Evolutionary conservation across 2,329 filamentous ascomycete species (phyloP), one percentile per base, ranked within the genome.

Genomic region (Fusarium poae): DNA sequence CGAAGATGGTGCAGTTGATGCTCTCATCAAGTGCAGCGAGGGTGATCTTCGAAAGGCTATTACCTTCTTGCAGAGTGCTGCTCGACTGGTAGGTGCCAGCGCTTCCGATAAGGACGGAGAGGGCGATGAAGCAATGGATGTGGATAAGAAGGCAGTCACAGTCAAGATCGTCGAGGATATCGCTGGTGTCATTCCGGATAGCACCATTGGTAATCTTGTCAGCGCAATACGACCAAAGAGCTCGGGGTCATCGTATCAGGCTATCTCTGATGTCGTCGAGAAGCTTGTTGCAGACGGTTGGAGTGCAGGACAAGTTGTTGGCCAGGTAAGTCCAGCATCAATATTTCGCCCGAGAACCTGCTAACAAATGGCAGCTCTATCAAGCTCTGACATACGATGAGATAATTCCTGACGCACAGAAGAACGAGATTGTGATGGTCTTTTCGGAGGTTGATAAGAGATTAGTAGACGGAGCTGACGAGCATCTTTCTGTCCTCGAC

Each of bases 401-500:
- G 78, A 86, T 89, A 10, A 90, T 97, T 25, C 88, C 89, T 0
- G 93, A 97, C 75, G 80, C 88, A 15, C 92, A 97, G 76, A 99
- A 99, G 82, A 97, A 95, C 77, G 91, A 91, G 78, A 95, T 99
- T 62, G 91, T 95, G 48, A 85, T 92, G 66, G 85, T 95, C 5
- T 99, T 99, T 77, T 97, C 94, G 1, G 94, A 98, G 79, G 86
- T 95, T 29, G 96, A 99, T 77, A 98, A 98, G 84, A 87, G 96
- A 69, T 81, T 99, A 46, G 91, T 97, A 8, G 97, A 99, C 79
- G 96, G 96, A 11, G 92, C 94, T 4, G 96, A 99, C 76, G 96
- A 99, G 81, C 95, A 99, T 77, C 83, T 99, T 25, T 93, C 92
- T 1, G 91, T 98, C 62, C 82, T 99, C 32, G 95, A 99, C 78